phyloP scores from a whole-genome alignment of 2,329 filamentous ascomycete genomes.

The Colletotrichum melonis region DNA sequence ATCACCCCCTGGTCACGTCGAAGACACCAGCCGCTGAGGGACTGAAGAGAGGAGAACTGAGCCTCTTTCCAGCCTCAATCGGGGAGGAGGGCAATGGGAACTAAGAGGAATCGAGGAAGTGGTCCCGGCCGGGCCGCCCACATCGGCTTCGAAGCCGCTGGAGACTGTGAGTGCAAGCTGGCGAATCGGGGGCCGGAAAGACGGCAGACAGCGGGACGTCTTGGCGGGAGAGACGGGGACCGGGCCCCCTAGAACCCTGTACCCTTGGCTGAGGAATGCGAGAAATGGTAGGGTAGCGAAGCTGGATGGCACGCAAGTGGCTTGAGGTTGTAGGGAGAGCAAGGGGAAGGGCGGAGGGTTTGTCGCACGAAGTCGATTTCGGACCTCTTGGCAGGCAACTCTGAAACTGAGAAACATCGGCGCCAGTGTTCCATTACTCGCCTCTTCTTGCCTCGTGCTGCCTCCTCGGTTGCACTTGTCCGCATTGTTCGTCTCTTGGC shows the following conservation, averaged over 20 bases:
- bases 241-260: background rate
- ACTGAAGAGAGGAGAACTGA: background rate
- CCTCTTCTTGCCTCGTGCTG: conserved; percentile 1
- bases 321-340: background rate
- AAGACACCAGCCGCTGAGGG: background rate
- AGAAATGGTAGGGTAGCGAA: background rate
- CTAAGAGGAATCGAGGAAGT: background rate
- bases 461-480: background rate
- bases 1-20: background rate
- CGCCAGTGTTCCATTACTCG: background rate
- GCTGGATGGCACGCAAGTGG: background rate
- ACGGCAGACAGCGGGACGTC: conserved; percentile 1
- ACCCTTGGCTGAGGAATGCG: background rate
- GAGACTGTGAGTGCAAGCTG: background rate
- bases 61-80: background rate
- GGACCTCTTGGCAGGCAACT: conserved; percentile 22
- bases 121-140: conserved; percentile 14
- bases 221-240: background rate
- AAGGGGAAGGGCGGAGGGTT: background rate
- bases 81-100: background rate
- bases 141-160: conserved; percentile 9
- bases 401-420: conserved; percentile 33
- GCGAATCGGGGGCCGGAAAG: conserved; percentile 7
- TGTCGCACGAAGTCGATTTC: conserved; percentile 28
- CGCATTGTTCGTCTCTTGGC: background rate